Percentiles rank a stretch among this genome's conserved stretches.
Evolutionary conservation across 2,329 filamentous ascomycete genomes (phyloP).

Genomic region (Xylaria sp.): DNA sequence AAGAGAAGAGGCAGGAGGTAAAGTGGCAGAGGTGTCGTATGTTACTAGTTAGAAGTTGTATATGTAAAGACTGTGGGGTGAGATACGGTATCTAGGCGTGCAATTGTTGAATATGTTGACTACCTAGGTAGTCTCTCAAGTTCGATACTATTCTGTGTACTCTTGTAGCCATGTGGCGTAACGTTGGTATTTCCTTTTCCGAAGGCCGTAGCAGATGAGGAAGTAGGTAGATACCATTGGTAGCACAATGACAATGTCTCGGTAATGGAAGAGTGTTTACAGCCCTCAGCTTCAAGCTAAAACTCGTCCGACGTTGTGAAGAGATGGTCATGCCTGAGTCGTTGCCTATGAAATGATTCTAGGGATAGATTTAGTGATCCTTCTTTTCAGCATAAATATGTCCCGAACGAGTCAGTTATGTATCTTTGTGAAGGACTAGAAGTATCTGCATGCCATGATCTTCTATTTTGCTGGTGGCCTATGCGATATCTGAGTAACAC

Average conservation of each 20-base stretch:
- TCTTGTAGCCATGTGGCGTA: no score
- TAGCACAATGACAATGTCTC: constrained; percentile 13
- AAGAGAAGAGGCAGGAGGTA: neutral
- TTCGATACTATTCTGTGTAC: no score
- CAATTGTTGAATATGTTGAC: no score
- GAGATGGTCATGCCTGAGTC: neutral
- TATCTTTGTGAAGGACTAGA: neutral
- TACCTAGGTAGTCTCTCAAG: no score
- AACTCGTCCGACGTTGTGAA: neutral
- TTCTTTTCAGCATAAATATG: neutral
- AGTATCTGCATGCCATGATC: no score
- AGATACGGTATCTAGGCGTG: no score
- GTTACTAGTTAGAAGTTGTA: no score
- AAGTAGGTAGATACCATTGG: neutral
- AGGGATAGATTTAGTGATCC: neutral
- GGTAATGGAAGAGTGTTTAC: neutral
- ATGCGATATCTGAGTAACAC: no score
- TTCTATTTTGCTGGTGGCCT: no score
- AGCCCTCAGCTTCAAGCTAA: neutral
- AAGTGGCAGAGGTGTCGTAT: no score
- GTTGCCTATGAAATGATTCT: neutral
- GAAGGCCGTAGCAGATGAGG: neutral
- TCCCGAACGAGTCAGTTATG: constrained; percentile 1
- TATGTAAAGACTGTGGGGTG: no score
- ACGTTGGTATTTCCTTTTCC: no score